Percentiles rank a stretch among this genome's conserved stretches.
These are phyloP conservation scores for Phytophthora sp. DNA, from an alignment of 352 stramenopile genomes.

Conservation along the genomic window DNA sequence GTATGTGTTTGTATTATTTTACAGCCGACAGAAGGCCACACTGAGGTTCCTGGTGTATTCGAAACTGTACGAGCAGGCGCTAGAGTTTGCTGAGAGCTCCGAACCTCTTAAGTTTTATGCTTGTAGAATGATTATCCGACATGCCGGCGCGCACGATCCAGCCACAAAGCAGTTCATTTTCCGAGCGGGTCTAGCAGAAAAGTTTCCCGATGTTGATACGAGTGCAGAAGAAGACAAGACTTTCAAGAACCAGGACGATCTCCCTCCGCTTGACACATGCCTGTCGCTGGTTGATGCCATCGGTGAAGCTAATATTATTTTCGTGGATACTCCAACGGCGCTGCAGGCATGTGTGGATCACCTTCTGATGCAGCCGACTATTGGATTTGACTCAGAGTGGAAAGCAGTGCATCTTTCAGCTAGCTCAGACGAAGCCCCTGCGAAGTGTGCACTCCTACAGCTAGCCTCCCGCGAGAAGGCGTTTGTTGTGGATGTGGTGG, in stretches of 20 bases:
- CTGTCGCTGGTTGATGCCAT: constrained; percentile 55
- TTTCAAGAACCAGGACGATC: constrained; percentile 51
- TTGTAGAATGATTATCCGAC: constrained; percentile 60
- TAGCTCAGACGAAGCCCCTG: constrained; percentile 4
- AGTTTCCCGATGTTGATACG: constrained; percentile 61
- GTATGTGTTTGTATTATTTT: neutral
- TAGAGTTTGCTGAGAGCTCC: constrained; percentile 41
- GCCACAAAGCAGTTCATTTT: constrained; percentile 67
- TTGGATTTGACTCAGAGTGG: constrained; percentile 87
- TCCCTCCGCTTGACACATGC: constrained; percentile 45
- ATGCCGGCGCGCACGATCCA: constrained; percentile 43
- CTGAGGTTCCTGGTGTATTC: constrained; percentile 71
- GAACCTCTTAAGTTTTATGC: constrained; percentile 52
- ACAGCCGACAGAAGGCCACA: constrained; percentile 49
- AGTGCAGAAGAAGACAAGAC: constrained; percentile 26
- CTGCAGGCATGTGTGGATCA: constrained; percentile 48
- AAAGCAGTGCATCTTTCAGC: constrained; percentile 51
- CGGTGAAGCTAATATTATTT: constrained; percentile 53
- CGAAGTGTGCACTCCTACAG: constrained; percentile 69
- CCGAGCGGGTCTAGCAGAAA: constrained; percentile 35
- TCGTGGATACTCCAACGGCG: constrained; percentile 56
- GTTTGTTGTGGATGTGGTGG: constrained; percentile 75
- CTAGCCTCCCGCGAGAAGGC: constrained; percentile 60
- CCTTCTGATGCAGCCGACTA: constrained; percentile 44
- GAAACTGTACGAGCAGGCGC: constrained; percentile 63